Base-by-base conservation (phyloP, 2,329 filamentous ascomycete species). In the Diaporthe capsici region DNA sequence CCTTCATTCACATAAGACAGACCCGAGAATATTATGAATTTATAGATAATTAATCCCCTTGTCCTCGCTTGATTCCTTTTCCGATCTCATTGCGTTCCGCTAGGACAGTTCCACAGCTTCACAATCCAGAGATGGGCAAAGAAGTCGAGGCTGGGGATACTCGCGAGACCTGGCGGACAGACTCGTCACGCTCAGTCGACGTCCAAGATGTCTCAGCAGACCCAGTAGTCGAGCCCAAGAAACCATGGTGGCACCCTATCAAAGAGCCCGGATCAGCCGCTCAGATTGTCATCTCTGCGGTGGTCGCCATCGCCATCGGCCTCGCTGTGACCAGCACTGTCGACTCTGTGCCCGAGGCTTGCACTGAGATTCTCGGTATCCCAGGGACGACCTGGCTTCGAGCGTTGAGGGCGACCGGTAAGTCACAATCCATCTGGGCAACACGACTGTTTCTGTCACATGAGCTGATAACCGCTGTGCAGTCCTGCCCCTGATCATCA, bases 401-500 rank as follows among this genome's bases (percentile, higher is more conserved):
- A 3, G 84, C 86, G 28, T 82, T 90, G 28, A 85, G 86, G 74
- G 87, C 87, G 28, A 85, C 88, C 17, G 87, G 87, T 87, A 80
- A 76, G 85, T 83, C 6, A 0, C 3, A 8, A 5, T 22, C 15
- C n/a, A 17, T 10, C 12, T 20, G 2, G 6, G 6, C 4, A 28
- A 4, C 22, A 17, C 25, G 47, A 15, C 3, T 3, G 10, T 15
- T 3, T 22, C 6, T 44, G 12, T 34, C 57, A 49, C 13, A 39
- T 13, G 61, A 25, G 39, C 57, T 28, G 15, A 51, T 22, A 37
- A n/a, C 12, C 47, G n/a, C 3, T 17, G 7, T 22, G 22, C 6
- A 88, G 88, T 90, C 0, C 82, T 90, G 2, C 88, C 88, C 2
- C 80, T 90, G 72, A 90, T 90, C 57, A 82, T 89, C 37, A 86